These are phyloP conservation scores for Eucalyptus sp. DNA, from an alignment of 345 rosid genomes.

Conservation along the genomic window DNA sequence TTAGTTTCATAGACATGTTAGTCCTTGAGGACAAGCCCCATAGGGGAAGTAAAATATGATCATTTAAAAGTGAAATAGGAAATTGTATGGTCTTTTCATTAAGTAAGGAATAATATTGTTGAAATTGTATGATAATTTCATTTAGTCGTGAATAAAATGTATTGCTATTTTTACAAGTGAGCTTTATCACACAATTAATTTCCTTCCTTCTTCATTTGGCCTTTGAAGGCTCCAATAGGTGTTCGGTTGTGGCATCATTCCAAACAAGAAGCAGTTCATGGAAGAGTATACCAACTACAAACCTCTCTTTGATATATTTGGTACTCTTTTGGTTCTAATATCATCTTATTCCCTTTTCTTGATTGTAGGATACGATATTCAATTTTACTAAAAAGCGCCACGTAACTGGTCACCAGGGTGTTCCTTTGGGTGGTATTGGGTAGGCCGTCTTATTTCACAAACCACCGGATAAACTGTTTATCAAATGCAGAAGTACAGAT, in stretches of 20 bases:
- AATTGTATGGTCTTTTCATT: neutral
- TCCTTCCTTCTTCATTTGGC: neutral
- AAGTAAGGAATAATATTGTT: neutral
- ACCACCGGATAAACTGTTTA: neutral
- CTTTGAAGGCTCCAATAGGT: conserved; percentile 50
- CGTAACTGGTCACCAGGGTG: conserved; percentile 49
- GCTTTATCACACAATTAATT: neutral
- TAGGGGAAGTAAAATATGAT: neutral
- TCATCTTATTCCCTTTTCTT: neutral
- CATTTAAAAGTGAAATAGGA: neutral
- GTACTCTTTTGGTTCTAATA: neutral
- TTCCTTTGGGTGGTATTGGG: conserved; percentile 96
- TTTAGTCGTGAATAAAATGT: neutral
- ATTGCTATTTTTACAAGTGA: neutral
- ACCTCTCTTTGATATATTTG: neutral
- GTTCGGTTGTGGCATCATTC: conserved; percentile 41
- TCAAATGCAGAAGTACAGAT: neutral
- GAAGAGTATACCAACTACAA: neutral
- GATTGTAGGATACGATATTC: conserved; percentile 34
- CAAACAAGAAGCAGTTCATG: conserved; percentile 42
- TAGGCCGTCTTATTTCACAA: conserved; percentile 10
- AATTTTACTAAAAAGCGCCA: conserved; percentile 52
- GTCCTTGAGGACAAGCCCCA: neutral
- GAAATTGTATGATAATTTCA: neutral
- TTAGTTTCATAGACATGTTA: neutral